phyloP scores from a whole-genome alignment of 139 green algal genomes.

The Diplosphaera chodatii region DNA sequence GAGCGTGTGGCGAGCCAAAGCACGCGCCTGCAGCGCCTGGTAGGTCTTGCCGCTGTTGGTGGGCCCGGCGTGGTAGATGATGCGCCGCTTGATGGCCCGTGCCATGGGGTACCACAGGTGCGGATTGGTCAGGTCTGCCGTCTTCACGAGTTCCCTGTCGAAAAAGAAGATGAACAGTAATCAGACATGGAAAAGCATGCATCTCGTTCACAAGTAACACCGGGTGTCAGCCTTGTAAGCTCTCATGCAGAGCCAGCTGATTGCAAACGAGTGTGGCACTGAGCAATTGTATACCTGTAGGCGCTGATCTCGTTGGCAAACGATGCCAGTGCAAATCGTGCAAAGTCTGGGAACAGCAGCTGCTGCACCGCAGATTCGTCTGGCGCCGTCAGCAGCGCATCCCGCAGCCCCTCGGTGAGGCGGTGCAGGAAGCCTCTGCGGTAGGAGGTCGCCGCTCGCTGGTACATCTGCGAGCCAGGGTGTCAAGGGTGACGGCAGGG shows the following conservation, averaged over 20 bases:
- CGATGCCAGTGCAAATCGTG: slow-evolving; percentile 18
- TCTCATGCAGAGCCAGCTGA: too few relatives aligned
- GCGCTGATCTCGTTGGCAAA: slow-evolving; percentile 30
- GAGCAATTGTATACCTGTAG: too few relatives aligned
- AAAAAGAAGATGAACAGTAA: too few relatives aligned
- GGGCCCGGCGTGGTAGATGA: slow-evolving; percentile 90
- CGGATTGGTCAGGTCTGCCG: slow-evolving; percentile 42
- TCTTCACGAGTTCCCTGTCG: slow-evolving; percentile 34
- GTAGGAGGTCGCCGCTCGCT: slow-evolving; percentile 6
- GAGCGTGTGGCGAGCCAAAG: too few relatives aligned
- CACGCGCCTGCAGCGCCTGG: slow-evolving; percentile 52
- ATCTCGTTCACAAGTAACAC: too few relatives aligned
- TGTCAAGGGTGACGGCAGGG: background rate
- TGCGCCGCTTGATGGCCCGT: slow-evolving; percentile 62
- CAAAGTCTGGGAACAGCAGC: slow-evolving; percentile 32
- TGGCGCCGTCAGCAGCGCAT: slow-evolving; percentile 2
- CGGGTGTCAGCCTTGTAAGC: too few relatives aligned
- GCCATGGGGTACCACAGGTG: slow-evolving; percentile 81
- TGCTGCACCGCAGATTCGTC: background rate
- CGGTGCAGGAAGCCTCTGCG: slow-evolving; percentile 16
- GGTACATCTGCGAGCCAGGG: slow-evolving; percentile 32
- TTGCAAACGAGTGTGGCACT: too few relatives aligned
- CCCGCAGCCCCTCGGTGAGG: slow-evolving; percentile 17
- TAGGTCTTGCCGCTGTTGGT: slow-evolving; percentile 98
- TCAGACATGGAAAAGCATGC: too few relatives aligned